A percentile compares a stretch with the other conserved stretches of the same genome.
Evolutionary conservation across 768 basidiomycete genomes (phyloP).

Genomic region (Tubosaeta brunneosetosa): DNA sequence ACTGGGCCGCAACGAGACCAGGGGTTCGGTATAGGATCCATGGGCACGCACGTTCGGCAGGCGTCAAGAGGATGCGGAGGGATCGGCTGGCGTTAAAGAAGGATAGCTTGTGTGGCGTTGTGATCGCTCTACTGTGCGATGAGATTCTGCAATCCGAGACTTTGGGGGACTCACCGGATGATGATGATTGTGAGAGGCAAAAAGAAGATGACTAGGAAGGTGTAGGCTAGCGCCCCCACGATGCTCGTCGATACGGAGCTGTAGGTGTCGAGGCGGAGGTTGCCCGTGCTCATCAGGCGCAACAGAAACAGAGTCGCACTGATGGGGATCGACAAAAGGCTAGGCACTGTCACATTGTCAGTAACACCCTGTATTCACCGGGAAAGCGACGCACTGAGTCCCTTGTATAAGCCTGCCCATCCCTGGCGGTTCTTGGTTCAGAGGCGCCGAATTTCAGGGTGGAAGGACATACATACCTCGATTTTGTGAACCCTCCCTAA

Average conservation of each 20-base stretch:
- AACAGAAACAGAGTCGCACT: conserved; percentile 30
- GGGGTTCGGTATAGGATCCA: conserved; percentile 77
- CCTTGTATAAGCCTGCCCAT: conserved; percentile 70
- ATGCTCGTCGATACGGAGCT: conserved; percentile 57
- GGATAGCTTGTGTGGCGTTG: conserved; percentile 67
- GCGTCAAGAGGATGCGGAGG: conserved; percentile 67
- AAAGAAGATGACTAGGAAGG: not conserved
- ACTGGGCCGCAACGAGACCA: conserved; percentile 42
- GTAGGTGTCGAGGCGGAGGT: conserved; percentile 42
- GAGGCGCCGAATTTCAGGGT: not conserved
- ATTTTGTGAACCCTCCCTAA: conserved; percentile 61
- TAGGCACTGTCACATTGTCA: conserved; percentile 39
- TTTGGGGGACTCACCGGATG: conserved; percentile 14
- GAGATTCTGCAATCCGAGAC: not conserved
- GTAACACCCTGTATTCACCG: conserved; percentile 35
- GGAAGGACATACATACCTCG: conserved; percentile 45
- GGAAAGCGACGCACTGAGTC: conserved; percentile 41
- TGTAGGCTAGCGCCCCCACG: not conserved
- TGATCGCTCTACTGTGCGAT: conserved; percentile 52
- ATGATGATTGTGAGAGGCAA: conserved; percentile 37
- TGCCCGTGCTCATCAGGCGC: conserved; percentile 47
- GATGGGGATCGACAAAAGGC: conserved; percentile 40
- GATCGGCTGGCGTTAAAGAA: conserved; percentile 48
- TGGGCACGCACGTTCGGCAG: conserved; percentile 65
- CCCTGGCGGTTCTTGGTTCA: conserved; percentile 37